phyloP scores from a whole-genome alignment of 2,329 filamentous ascomycete genomes.

The Byssochlamys sp. region DNA sequence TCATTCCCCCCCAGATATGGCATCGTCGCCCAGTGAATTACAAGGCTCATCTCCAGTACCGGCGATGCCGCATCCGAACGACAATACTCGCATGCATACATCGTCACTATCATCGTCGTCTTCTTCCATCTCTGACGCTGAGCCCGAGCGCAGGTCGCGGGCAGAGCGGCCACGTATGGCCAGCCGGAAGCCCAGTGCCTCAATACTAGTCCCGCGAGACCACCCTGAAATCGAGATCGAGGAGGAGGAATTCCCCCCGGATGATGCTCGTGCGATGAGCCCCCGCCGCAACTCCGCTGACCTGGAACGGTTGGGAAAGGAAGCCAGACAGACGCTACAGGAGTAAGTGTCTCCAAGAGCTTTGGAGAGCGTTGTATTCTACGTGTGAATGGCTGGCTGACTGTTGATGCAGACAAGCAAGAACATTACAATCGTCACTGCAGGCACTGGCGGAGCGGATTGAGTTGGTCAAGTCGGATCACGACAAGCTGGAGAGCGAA shows the following conservation, averaged over 20 bases:
- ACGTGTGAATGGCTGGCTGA: background rate
- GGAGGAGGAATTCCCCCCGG: slow-evolving; percentile 68
- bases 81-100: slow-evolving; percentile 30
- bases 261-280: slow-evolving; percentile 90
- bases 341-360: slow-evolving; percentile 40
- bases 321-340: slow-evolving; percentile 58
- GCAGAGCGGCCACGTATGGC: slow-evolving; percentile 56
- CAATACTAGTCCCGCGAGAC: slow-evolving; percentile 71
- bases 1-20: slow-evolving; percentile 16
- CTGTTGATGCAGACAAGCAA: slow-evolving; percentile 60
- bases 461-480: slow-evolving; percentile 85
- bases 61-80: slow-evolving; percentile 31
- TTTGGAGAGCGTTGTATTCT: background rate
- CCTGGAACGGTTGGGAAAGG: slow-evolving; percentile 74
- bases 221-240: slow-evolving; percentile 62
- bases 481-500: slow-evolving; percentile 91
- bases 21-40: slow-evolving; percentile 24
- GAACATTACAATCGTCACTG: slow-evolving; percentile 77
- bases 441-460: slow-evolving; percentile 85
- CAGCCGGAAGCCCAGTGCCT: slow-evolving; percentile 69
- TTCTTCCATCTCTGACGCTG: slow-evolving; percentile 41
- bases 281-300: slow-evolving; percentile 83
- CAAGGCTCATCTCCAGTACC: slow-evolving; percentile 30
- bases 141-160: slow-evolving; percentile 34
- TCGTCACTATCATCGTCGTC: slow-evolving; percentile 36